Evolutionary conservation across 208 protist genomes (phyloP).

Genomic region (Tritrichomonas foetus): DNA sequence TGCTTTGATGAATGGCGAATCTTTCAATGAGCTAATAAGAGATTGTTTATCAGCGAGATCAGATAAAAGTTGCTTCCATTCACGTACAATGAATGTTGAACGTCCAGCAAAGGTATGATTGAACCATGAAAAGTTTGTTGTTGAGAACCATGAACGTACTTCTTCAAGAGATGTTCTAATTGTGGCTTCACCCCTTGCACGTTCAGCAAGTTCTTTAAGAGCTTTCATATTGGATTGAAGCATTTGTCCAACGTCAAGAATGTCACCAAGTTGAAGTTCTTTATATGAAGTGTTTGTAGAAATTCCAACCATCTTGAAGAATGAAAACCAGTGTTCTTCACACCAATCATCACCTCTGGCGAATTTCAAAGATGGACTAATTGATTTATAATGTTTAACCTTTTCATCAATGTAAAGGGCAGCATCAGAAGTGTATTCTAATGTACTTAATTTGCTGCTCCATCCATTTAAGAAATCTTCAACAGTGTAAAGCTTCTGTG

Average conservation of each 20-base stretch:
- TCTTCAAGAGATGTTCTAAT: conserved; percentile 87
- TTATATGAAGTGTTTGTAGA: not conserved
- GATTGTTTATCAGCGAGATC: conserved; percentile 87
- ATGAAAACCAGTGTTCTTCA: not conserved
- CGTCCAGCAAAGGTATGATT: conserved; percentile 59
- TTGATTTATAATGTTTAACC: conserved; percentile 32
- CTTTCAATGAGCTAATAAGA: conserved; percentile 85
- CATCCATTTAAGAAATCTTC: conserved; percentile 35
- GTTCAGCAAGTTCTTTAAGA: conserved; percentile 79
- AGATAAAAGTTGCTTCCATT: conserved; percentile 88
- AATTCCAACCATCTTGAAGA: conserved; percentile 19
- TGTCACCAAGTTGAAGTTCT: not conserved
- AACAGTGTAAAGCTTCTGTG: not conserved
- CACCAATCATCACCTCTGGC: conserved; percentile 18
- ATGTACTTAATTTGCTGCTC: not conserved
- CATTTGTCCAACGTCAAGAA: not conserved
- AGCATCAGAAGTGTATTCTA: not conserved
- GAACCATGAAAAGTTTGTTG: conserved; percentile 70
- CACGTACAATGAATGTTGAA: conserved; percentile 77
- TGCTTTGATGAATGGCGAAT: conserved; percentile 80
- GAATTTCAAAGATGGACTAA: conserved; percentile 24
- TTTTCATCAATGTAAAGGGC: conserved; percentile 37
- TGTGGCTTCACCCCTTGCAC: conserved; percentile 84
- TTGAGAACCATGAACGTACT: conserved; percentile 73
- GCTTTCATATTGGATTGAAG: not conserved